These are phyloP conservation scores for Pholiota conissans DNA, from an alignment of 768 basidiomycete species.

Conservation along the genomic window DNA sequence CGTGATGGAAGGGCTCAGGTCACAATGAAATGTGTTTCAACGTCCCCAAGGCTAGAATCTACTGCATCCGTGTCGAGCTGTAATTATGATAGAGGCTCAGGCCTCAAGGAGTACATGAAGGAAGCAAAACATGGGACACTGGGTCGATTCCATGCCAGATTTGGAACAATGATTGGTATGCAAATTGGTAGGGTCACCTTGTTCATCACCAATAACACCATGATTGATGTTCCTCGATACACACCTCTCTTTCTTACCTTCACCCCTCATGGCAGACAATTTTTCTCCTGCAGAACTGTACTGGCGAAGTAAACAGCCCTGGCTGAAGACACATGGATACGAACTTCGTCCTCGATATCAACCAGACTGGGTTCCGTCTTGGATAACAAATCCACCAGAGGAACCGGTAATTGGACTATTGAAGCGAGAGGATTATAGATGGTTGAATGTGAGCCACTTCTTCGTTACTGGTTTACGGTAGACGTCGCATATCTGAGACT, in stretches of 20 bases:
- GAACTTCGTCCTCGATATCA: conserved; percentile 18
- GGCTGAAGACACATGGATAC: conserved; percentile 10
- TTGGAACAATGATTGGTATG: no score
- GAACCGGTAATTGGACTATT: not conserved
- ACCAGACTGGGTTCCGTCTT: conserved; percentile 20
- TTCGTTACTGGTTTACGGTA: not conserved
- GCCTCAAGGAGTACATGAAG: no score
- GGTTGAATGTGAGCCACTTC: not conserved
- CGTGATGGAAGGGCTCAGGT: no score
- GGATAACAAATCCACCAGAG: conserved; percentile 6
- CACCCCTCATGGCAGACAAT: not conserved
- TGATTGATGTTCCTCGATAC: no score
- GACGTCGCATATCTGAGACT: not conserved
- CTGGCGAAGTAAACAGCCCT: not conserved
- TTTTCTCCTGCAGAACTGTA: not conserved
- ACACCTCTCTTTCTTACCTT: not conserved
- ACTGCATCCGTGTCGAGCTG: no score
- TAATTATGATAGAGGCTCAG: no score
- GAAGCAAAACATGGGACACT: no score
- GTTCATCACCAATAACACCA: no score
- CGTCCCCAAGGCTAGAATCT: no score
- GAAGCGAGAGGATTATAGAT: not conserved
- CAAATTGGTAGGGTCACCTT: no score
- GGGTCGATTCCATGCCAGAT: no score
- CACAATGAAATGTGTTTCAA: no score